These are phyloP conservation scores for Penicillium sp. DNA, from an alignment of 2,329 filamentous ascomycete genomes.

Conservation along the genomic window DNA sequence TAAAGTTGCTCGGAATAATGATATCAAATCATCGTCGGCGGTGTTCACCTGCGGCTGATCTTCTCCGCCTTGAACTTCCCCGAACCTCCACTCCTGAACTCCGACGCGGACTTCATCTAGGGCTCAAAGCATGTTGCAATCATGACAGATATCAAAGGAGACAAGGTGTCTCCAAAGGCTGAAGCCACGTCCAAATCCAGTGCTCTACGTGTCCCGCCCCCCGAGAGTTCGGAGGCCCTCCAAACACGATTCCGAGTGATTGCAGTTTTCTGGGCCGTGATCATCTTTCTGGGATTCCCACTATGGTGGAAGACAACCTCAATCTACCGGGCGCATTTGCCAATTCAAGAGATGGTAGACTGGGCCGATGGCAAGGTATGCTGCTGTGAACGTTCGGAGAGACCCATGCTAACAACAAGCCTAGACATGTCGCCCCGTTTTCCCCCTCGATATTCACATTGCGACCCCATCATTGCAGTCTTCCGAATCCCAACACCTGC, in stretches of 20 bases:
- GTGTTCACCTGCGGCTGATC: no score
- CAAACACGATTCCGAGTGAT: conserved; percentile 69
- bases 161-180: conserved; percentile 26
- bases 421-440: conserved; percentile 79
- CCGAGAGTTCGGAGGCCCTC: conserved; percentile 65
- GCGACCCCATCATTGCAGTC: conserved; percentile 61
- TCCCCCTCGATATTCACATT: conserved; percentile 76
- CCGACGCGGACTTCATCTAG: conserved; percentile 6
- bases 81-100: conserved; percentile 11
- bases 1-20: no score
- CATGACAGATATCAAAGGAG: conserved; percentile 34
- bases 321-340: conserved; percentile 80
- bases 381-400: background rate
- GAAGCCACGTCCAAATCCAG: conserved; percentile 16
- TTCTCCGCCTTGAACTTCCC: conserved; percentile 20
- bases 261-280: conserved; percentile 83
- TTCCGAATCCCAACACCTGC: conserved; percentile 64
- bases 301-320: conserved; percentile 96
- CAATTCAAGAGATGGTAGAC: conserved; percentile 75
- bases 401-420: conserved; percentile 1
- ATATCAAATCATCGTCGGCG: no score
- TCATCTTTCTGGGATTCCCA: conserved; percentile 75
- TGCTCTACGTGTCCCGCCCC: conserved; percentile 55
- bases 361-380: conserved; percentile 85
- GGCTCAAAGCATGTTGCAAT: conserved; percentile 31